Evolutionary conservation across 1,139 yeast species (phyloP), one percentile per base, ranked within the genome.

Genomic region (Kodamaea derodonti): DNA sequence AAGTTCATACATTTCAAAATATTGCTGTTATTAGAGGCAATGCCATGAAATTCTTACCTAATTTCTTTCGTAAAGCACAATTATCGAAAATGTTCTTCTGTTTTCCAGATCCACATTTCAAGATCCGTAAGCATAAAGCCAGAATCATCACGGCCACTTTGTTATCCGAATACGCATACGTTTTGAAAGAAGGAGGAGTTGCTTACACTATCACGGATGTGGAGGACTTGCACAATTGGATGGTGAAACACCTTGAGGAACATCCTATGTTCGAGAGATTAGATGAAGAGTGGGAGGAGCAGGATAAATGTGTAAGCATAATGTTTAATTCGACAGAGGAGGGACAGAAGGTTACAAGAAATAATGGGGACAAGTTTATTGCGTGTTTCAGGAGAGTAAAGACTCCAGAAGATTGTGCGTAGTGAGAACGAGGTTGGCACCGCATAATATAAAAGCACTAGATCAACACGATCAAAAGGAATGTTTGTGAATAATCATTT

Each of bases 51-150:
- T 92, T 92, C 54, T 65, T 90, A 45, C 97, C 98, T 22, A 92
- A 92, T 58, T 92, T 94, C 58, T 92, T 94, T 64, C 67, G 72
- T 37, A 81, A 83, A 58, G 80, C 81, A 4, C 94, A 85, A 58
- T 67, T 92, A 35, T 78, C 82, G 26, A 92, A 92, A 68, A 85
- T 92, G 78, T 92, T 92, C 62, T 92, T 94, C 66, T 94, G 98
- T 61, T 92, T 92, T 74, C 99, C 99, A 14, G 99, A 92, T 61
- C 99, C 99, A 11, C 98, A 94, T 60, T 92, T 92, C 69, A 92
- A 92, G 27, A 95, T 87, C 59, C 75, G 98, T 52, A 92, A 92
- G 58, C 98, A 94, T 62, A 92, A 92, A 68, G 97, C 97, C 7
- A 75, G 99, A 67, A 92, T 92, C 51, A 78, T 92, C 45, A 90